Conservation (phyloP, 352 stramenopile genomes). For the Chrysophaeum taylorii region DNA sequence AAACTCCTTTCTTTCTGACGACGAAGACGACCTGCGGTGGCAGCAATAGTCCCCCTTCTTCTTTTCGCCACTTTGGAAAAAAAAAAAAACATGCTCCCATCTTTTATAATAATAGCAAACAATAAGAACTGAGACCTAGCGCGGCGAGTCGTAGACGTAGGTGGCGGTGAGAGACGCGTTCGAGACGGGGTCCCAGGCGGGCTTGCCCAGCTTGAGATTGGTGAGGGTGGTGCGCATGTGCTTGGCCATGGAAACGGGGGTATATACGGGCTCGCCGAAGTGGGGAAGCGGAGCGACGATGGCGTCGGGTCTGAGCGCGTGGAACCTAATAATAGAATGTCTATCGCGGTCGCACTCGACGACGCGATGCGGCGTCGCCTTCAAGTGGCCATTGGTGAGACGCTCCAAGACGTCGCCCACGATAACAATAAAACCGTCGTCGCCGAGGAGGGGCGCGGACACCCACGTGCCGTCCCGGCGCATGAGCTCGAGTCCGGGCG, state of each 20-base stretch:
- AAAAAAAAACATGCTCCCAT: too few species aligned
- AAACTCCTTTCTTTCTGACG: too few species aligned
- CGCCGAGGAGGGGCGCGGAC: constrained; percentile 52
- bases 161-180: neutral
- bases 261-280: constrained; percentile 54
- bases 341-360: constrained; percentile 58
- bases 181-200: neutral
- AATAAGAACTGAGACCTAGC: too few species aligned
- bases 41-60: too few species aligned
- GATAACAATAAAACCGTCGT: constrained; percentile 64
- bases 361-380: constrained; percentile 62
- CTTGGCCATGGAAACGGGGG: constrained; percentile 18
- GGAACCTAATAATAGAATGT: constrained; percentile 67
- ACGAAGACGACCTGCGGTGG: too few species aligned
- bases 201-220: neutral
- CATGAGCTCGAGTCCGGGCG: constrained; percentile 51
- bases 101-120: too few species aligned
- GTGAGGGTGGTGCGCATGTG: constrained; percentile 7
- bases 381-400: constrained; percentile 59
- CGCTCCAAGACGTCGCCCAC: constrained; percentile 63
- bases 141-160: constrained; percentile 10
- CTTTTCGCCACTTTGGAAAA: too few species aligned
- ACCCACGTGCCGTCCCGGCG: constrained; percentile 53
- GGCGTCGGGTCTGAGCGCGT: constrained; percentile 56
- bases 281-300: constrained; percentile 49